Evolutionary conservation across 345 rosid species (phyloP), one percentile per base, ranked within the genome.

Genomic region (Linum usitatissimum): DNA sequence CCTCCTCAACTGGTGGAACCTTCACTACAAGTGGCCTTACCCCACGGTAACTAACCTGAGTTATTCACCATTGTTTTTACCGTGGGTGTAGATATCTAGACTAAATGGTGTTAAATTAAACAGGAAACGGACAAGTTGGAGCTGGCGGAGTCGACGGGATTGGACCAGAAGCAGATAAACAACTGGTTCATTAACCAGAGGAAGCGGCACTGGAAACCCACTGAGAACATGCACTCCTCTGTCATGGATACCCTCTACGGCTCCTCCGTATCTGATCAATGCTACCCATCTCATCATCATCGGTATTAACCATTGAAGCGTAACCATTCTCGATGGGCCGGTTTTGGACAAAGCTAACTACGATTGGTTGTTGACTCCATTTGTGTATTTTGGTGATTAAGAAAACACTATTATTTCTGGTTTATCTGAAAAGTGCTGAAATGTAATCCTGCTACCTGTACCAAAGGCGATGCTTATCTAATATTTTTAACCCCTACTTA

Each of bases 101-200:
- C 30, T 1, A 34, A 23, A 34, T 34, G 38, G 4, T 34, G 0
- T 34, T 1, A 34, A 4, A 0, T 34, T 23, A 23, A 34, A 4
- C 71, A 83, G 85, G 85, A 83, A 69, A 76, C 67, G 5, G 87
- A 83, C 21, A 83, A 83, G 81, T 60, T 68, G 18, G 72, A 66
- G 0, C 60, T 83, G 72, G 83, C 87, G 0, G 81, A 69, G 30
- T 55, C 83, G 40, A 78, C 87, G 3, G 81, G 87, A 6, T 68
- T 82, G 23, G 83, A 79, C 62, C 86, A 77, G 80, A 82, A 74
- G 39, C 86, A 82, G 76, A 79, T 82, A n/a, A 82, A 77, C 75
- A 82, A 82, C 59, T 82, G 86, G 86, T 82, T 82, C 53, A 82
- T 83, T 30, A 83, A 83, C 55, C 87, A 80, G 68, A 70, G 87